Conservation (phyloP, 2,329 filamentous ascomycete genomes). For the Calonectria henricotiae region DNA sequence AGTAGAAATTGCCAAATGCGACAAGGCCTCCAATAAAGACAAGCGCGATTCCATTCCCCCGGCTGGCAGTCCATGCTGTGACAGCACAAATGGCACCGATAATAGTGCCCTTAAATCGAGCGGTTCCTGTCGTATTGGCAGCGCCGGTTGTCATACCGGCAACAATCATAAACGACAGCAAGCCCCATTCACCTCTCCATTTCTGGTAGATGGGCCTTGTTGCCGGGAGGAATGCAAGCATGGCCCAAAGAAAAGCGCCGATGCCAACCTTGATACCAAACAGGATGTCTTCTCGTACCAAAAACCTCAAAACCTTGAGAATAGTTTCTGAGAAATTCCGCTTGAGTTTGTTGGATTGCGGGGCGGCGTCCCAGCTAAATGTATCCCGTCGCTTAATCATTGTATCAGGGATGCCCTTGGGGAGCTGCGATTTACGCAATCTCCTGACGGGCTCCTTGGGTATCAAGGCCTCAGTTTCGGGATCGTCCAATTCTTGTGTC, state of each 20-base stretch:
- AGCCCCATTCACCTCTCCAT: slow-evolving; percentile 97
- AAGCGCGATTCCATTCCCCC: slow-evolving; percentile 83
- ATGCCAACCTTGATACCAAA: slow-evolving; percentile 96
- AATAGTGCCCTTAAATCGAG: slow-evolving; percentile 89
- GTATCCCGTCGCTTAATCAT: slow-evolving; percentile 70
- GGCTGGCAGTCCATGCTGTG: slow-evolving; percentile 82
- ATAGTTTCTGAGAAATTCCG: slow-evolving; percentile 65
- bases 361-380: slow-evolving; percentile 72
- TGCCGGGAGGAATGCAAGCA: slow-evolving; percentile 86
- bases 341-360: slow-evolving; percentile 63
- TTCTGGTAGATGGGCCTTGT: slow-evolving; percentile 87
- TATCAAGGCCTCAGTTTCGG: slow-evolving; percentile 63
- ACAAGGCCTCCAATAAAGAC: slow-evolving; percentile 87
- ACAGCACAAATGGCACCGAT: slow-evolving; percentile 85
- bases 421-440: slow-evolving; percentile 70
- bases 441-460: slow-evolving; percentile 61
- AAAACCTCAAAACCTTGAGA: slow-evolving; percentile 64
- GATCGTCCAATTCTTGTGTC: slow-evolving; percentile 54
- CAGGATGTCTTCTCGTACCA: slow-evolving; percentile 72
- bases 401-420: slow-evolving; percentile 70
- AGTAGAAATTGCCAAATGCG: slow-evolving; percentile 88
- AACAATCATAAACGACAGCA: slow-evolving; percentile 97
- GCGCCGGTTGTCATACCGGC: slow-evolving; percentile 98
- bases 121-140: slow-evolving; percentile 91
- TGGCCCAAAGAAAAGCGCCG: slow-evolving; percentile 89